phyloP scores from a whole-genome alignment of 345 rosid species.

The Raphanus raphanistrum region DNA sequence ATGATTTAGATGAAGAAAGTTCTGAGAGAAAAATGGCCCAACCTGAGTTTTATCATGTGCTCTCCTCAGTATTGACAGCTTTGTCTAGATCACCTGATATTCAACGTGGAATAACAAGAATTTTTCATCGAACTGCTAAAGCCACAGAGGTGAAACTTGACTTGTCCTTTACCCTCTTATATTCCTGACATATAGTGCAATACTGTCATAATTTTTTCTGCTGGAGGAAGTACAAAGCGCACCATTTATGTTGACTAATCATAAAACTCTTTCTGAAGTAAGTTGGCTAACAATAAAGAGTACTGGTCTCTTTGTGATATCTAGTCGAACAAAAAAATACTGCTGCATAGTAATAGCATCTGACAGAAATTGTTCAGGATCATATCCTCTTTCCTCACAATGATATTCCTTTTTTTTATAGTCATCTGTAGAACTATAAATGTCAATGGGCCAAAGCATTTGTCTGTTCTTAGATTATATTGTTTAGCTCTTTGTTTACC shows the following conservation, averaged over 20 bases:
- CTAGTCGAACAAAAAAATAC: not conserved
- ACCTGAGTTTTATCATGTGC: conserved; percentile 52
- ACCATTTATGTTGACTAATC: not conserved
- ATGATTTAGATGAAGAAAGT: conserved; percentile 44
- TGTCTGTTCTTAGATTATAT: not conserved
- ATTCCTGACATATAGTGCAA: not conserved
- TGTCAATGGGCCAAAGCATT: not conserved
- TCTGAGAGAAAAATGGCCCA: conserved; percentile 41
- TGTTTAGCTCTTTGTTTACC: conserved; percentile 14
- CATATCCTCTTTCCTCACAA: conserved; percentile 8
- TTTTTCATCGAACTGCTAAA: conserved; percentile 87
- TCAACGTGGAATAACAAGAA: conserved; percentile 96
- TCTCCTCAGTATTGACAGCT: conserved; percentile 70
- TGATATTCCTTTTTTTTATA: conserved; percentile 19
- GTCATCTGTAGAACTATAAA: conserved; percentile 11
- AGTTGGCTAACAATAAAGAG: not conserved
- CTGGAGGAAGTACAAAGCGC: not conserved
- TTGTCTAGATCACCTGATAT: conserved; percentile 82
- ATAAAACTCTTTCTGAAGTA: not conserved
- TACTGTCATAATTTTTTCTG: not conserved
- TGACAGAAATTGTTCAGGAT: not conserved
- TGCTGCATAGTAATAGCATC: not conserved
- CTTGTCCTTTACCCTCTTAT: conserved; percentile 25
- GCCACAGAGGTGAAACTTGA: conserved; percentile 68
- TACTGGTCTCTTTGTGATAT: not conserved